phyloP scores from a whole-genome alignment of 116 monocot species.

The Dioscorea cayenensis region DNA sequence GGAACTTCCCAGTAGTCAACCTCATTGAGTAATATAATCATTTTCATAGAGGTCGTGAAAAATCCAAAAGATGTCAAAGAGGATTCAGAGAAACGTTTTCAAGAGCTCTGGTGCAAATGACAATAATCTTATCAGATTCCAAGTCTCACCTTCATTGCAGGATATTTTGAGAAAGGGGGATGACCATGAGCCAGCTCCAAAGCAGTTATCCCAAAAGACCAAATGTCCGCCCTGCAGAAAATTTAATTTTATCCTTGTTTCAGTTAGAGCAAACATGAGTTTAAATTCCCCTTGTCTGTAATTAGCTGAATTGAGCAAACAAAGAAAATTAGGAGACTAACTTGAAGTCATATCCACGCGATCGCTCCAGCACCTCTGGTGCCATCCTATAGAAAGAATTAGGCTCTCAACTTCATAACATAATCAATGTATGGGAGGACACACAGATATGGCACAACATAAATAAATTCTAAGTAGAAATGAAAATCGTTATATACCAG shows the following conservation, averaged over 20 bases:
- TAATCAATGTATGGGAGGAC: neutral
- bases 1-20: too few species aligned
- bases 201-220: slow-evolving; percentile 99
- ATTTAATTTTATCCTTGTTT: neutral
- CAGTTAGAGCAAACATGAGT: neutral
- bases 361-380: slow-evolving; percentile 89
- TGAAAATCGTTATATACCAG: slow-evolving; percentile 40
- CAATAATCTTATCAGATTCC: neutral
- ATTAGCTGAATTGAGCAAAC: neutral
- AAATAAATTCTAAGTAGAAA: neutral
- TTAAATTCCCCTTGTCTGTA: neutral
- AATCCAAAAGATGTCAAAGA: too few species aligned
- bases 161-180: slow-evolving; percentile 83
- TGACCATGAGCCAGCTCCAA: slow-evolving; percentile 98
- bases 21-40: too few species aligned
- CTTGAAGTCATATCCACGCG: slow-evolving; percentile 87
- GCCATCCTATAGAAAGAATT: slow-evolving; percentile 72
- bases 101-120: neutral
- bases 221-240: slow-evolving; percentile 81
- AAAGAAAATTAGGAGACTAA: slow-evolving; percentile 18
- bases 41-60: too few species aligned
- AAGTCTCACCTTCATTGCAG: slow-evolving; percentile 67
- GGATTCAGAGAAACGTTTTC: neutral
- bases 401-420: neutral
- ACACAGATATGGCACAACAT: neutral